Conservation (phyloP, 2,329 filamentous ascomycete species). For the Fusarium aywerte region DNA sequence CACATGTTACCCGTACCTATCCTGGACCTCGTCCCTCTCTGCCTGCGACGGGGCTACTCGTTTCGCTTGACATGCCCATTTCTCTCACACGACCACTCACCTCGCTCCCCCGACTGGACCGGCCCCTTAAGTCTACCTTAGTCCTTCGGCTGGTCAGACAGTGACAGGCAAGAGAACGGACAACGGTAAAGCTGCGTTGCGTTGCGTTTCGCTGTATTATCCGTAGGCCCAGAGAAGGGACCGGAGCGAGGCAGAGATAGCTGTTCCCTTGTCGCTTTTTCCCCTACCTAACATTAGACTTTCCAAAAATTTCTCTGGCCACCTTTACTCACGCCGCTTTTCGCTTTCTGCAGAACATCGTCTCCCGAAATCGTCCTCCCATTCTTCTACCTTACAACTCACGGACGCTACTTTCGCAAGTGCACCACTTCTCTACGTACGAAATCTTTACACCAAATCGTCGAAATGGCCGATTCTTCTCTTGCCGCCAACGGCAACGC, state of each 20-base stretch:
- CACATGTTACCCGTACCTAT: slow-evolving; percentile 11
- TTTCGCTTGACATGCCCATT: slow-evolving; percentile 43
- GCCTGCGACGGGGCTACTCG: slow-evolving; percentile 33
- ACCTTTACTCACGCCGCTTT: slow-evolving; percentile 44
- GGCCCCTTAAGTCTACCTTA: slow-evolving; percentile 41
- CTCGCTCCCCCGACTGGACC: slow-evolving; percentile 24
- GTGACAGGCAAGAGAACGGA: neutral
- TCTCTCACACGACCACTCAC: slow-evolving; percentile 39
- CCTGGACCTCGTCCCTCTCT: slow-evolving; percentile 21
- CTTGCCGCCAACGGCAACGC: slow-evolving; percentile 59
- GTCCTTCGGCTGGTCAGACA: slow-evolving; percentile 22
- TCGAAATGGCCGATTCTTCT: slow-evolving; percentile 47
- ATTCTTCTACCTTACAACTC: slow-evolving; percentile 6
- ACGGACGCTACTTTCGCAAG: slow-evolving; percentile 23
- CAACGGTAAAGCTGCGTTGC: slow-evolving; percentile 14
- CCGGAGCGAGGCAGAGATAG: slow-evolving; percentile 32
- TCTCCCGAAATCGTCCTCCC: slow-evolving; percentile 23
- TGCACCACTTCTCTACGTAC: slow-evolving; percentile 16
- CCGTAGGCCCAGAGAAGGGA: slow-evolving; percentile 29
- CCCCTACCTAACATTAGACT: slow-evolving; percentile 27
- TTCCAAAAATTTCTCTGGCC: slow-evolving; percentile 42
- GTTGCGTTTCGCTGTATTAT: neutral
- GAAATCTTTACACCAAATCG: slow-evolving; percentile 40
- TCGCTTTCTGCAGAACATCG: slow-evolving; percentile 35
- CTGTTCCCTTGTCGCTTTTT: slow-evolving; percentile 31